Percentiles rank a stretch among this genome's conserved stretches.
Conservation (phyloP, 139 green algal genomes). For the Desmodesmus armatus region DNA sequence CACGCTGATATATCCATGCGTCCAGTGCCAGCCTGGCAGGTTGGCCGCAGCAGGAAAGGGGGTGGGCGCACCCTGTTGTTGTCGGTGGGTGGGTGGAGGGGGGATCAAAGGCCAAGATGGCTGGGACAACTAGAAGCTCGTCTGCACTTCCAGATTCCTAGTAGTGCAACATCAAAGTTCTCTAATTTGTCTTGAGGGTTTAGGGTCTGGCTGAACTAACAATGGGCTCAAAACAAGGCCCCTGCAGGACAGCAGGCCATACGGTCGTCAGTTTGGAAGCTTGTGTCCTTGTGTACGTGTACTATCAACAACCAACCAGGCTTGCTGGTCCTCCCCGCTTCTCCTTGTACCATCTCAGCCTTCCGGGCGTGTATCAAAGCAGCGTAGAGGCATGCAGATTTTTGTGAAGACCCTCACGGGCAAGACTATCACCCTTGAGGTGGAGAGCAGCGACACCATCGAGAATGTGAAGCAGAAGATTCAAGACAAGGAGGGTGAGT, state of each 20-base stretch:
- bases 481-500: slow-evolving; percentile 50
- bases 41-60: not conserved
- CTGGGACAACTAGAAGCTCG: too few relatives aligned
- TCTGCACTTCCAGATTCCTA: too few relatives aligned
- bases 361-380: not conserved
- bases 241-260: not conserved
- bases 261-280: not conserved
- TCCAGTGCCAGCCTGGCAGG: not conserved
- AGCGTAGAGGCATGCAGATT: slow-evolving; percentile 92
- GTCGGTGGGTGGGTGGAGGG: too few relatives aligned
- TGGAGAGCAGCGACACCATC: slow-evolving; percentile 83
- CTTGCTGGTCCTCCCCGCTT: not conserved
- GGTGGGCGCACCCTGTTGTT: too few relatives aligned
- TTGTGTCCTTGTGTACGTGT: not conserved
- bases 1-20: not conserved
- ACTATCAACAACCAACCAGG: not conserved
- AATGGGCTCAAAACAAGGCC: not conserved
- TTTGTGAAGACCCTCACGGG: slow-evolving; percentile 92
- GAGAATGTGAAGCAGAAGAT: slow-evolving; percentile 94
- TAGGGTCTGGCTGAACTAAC: not conserved
- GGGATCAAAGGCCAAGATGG: too few relatives aligned
- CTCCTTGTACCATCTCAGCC: not conserved
- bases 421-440: slow-evolving; percentile 96
- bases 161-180: too few relatives aligned
- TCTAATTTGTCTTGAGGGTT: too few relatives aligned